These are phyloP conservation scores for Helenozyma rhizophorensis DNA, from an alignment of 805 yeast species.

Conservation along the genomic window DNA sequence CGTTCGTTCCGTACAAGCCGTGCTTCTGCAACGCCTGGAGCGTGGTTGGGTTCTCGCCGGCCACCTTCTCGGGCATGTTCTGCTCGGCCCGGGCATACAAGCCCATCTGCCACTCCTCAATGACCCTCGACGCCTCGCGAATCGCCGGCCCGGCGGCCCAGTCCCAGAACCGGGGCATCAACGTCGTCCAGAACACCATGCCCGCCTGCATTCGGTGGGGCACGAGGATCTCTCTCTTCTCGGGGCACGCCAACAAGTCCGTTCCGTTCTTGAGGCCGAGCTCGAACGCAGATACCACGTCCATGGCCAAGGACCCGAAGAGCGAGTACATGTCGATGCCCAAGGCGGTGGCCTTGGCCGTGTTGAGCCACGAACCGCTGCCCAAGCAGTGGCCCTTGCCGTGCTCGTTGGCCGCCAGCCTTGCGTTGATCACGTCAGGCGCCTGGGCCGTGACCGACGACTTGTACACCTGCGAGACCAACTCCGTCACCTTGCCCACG, in stretches of 20 bases:
- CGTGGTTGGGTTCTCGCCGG: conserved; percentile 24
- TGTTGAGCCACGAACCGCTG: conserved; percentile 22
- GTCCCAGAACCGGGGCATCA: conserved; percentile 50
- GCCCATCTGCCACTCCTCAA: conserved; percentile 44
- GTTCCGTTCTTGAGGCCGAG: conserved; percentile 50
- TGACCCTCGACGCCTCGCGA: conserved; percentile 31
- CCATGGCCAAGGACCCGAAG: conserved; percentile 70
- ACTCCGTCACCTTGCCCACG: conserved; percentile 22
- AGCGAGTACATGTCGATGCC: conserved; percentile 53
- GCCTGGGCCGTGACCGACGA: conserved; percentile 27
- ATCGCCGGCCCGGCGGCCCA: conserved; percentile 43
- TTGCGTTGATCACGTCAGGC: conserved; percentile 34
- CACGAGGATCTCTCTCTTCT: conserved; percentile 35
- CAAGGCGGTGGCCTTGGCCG: conserved; percentile 27
- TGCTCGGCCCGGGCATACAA: conserved; percentile 32
- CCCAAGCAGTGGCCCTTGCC: conserved; percentile 28
- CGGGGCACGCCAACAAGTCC: conserved; percentile 38
- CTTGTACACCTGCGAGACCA: conserved; percentile 23
- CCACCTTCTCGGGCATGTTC: conserved; percentile 19
- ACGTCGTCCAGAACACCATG: conserved; percentile 64
- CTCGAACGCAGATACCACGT: conserved; percentile 57
- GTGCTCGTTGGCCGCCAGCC: conserved; percentile 25
- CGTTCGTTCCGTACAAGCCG: conserved; percentile 29
- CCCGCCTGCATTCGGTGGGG: conserved; percentile 48
- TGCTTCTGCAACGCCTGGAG: conserved; percentile 30